These are phyloP conservation scores for Sphagnum contortum DNA, from an alignment of 225 moss, liverwort and hornwort genomes.

Conservation along the genomic window DNA sequence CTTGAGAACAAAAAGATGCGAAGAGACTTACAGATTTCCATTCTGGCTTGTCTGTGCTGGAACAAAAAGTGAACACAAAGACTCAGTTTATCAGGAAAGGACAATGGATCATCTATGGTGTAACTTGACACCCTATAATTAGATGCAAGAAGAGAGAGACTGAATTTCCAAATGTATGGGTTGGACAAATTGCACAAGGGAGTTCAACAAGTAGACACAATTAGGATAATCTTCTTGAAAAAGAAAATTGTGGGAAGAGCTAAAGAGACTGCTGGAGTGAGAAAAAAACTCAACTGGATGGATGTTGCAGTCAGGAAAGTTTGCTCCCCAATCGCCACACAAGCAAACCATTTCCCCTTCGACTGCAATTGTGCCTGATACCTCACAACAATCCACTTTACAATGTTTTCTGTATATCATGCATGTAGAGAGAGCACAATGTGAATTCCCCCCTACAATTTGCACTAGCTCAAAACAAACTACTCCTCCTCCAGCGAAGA, in stretches of 20 bases:
- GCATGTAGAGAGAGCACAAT: not conserved
- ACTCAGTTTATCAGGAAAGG: slow-evolving; percentile 3
- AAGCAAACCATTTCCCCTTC: slow-evolving; percentile 86
- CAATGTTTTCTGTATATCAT: slow-evolving; percentile 2
- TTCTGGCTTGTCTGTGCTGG: slow-evolving; percentile 88
- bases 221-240: no score
- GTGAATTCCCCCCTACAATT: not conserved
- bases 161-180: no score
- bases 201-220: no score
- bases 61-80: slow-evolving; percentile 17
- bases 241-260: no score
- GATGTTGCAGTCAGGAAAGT: slow-evolving; percentile 90
- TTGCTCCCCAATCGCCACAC: slow-evolving; percentile 86
- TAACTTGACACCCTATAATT: no score
- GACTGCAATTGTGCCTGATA: slow-evolving; percentile 77
- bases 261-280: not conserved
- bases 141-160: no score
- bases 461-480: not conserved
- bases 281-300: slow-evolving; percentile 37
- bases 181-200: no score
- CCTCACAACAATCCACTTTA: slow-evolving; percentile 4
- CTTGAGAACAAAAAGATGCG: no score
- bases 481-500: not conserved
- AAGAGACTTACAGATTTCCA: slow-evolving; percentile 71
- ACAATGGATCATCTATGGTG: not conserved